Evolutionary conservation across 2,329 filamentous ascomycete species (phyloP).

Genomic region (Fusarium palustre): DNA sequence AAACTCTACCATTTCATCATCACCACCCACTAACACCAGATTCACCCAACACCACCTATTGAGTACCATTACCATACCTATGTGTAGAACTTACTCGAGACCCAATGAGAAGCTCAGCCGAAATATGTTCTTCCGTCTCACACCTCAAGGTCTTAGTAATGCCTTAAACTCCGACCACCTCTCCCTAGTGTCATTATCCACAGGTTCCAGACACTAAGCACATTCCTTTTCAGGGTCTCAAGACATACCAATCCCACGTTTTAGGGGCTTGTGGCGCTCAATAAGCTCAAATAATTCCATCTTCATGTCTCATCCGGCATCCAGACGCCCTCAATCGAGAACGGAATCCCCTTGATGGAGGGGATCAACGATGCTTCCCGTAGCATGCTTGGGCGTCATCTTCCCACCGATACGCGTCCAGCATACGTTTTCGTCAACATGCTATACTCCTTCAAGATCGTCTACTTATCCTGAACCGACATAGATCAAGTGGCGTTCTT

Average conservation of each 20-base stretch:
- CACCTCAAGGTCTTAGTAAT: background rate
- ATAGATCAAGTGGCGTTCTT: slow-evolving; percentile 15
- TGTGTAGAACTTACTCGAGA: background rate
- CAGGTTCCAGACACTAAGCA: slow-evolving; percentile 31
- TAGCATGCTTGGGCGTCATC: slow-evolving; percentile 11
- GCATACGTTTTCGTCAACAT: slow-evolving; percentile 31
- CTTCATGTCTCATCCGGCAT: slow-evolving; percentile 22
- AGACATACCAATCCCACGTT: slow-evolving; percentile 41
- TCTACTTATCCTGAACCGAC: background rate
- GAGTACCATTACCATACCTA: no score
- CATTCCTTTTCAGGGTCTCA: slow-evolving; percentile 31
- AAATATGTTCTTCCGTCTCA: background rate
- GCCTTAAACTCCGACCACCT: slow-evolving; percentile 10
- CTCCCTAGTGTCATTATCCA: slow-evolving; percentile 10
- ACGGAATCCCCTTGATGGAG: slow-evolving; percentile 10
- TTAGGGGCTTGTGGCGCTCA: slow-evolving; percentile 25
- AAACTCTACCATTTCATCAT: slow-evolving; percentile 13
- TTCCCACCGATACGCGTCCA: slow-evolving; percentile 11
- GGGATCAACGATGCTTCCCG: slow-evolving; percentile 33
- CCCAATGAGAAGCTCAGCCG: background rate
- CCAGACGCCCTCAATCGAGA: slow-evolving; percentile 19
- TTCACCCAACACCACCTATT: slow-evolving; percentile 1
- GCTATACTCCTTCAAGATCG: slow-evolving; percentile 12
- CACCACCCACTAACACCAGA: slow-evolving; percentile 1
- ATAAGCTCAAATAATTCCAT: slow-evolving; percentile 1